A percentile compares a stretch with the other conserved stretches of the same genome.
Conservation (phyloP, 164 flowering plant genomes). For the Piper longum region DNA sequence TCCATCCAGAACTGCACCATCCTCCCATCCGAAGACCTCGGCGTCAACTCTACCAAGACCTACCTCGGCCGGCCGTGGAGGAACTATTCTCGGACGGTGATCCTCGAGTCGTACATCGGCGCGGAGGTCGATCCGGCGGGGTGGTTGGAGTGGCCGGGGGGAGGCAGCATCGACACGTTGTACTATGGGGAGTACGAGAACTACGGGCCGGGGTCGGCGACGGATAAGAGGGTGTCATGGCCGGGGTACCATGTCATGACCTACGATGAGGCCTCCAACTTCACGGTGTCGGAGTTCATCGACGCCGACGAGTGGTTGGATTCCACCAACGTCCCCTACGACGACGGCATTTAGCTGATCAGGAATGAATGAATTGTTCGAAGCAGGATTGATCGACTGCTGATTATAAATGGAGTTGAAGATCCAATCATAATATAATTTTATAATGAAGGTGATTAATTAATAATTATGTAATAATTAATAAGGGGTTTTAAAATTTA, state of each 20-base stretch:
- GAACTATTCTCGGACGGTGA: conserved; percentile 44
- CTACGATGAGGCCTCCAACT: conserved; percentile 42
- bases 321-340: conserved; percentile 64
- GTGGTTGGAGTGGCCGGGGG: conserved; percentile 52
- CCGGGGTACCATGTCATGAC: conserved; percentile 55
- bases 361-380: not conserved
- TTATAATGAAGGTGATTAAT: too few species aligned
- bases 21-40: conserved; percentile 37
- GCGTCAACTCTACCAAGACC: conserved; percentile 22
- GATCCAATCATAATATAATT: too few species aligned
- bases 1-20: conserved; percentile 69
- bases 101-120: conserved; percentile 53
- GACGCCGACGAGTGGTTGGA: conserved; percentile 58
- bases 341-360: conserved; percentile 33
- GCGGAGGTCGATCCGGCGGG: conserved; percentile 42
- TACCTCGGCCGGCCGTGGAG: conserved; percentile 85
- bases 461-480: too few species aligned
- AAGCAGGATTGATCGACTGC: too few species aligned
- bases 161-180: conserved; percentile 30
- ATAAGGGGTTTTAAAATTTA: too few species aligned
- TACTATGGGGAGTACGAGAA: conserved; percentile 73
- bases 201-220: conserved; percentile 46
- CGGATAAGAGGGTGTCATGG: conserved; percentile 51
- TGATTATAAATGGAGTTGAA: too few species aligned
- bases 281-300: conserved; percentile 52